Evolutionary conservation across 257 asterid species (phyloP), one percentile per base, ranked within the genome.

Genomic region (Nicotiana otophora): DNA sequence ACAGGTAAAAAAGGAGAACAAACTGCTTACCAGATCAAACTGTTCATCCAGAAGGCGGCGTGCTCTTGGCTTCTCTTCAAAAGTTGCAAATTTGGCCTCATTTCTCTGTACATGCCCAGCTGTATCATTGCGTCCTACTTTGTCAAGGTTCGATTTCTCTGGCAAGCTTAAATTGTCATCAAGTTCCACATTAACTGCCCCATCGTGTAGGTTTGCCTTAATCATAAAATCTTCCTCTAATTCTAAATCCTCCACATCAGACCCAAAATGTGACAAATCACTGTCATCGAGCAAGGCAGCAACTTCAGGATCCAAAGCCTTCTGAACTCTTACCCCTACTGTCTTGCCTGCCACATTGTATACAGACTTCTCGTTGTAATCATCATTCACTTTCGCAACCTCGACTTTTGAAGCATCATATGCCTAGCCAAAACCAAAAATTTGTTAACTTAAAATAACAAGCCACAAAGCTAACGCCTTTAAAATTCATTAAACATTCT

Each of bases 201-300:
- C 94, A 81, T 93, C 99, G 0, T 86, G 86, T 34, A 87, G 39
- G 85, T 91, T 96, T 11, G 99, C 99, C 87, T 30, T 88, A 81
- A 89, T 86, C 33, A 95, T 92, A 84, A 95, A 95, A 82, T 95
- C 98, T 85, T 95, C 99, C 69, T 94, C 99, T 87, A 95, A 89
- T 76, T 94, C 99, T 88, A 94, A 88, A 80, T 93, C 99, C 89
- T 96, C 99, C 15, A 79, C 81, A 85, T 94, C 99, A 34, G 98
- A 96, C 10, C 88, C 99, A 74, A 79, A 88, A 80, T 61, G 81
- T 1, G 91, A 88, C 70, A 87, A 85, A 86, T 90, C 93, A 84
- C 88, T 84, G 82, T 93, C 98, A 81, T 92, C 95, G 53, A 94
- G 90, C 83, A 91, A 20, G 7, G 96, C 97, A n/a, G 92, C 94